phyloP scores from a whole-genome alignment of 768 basidiomycete genomes.

The Russula brevipes region DNA sequence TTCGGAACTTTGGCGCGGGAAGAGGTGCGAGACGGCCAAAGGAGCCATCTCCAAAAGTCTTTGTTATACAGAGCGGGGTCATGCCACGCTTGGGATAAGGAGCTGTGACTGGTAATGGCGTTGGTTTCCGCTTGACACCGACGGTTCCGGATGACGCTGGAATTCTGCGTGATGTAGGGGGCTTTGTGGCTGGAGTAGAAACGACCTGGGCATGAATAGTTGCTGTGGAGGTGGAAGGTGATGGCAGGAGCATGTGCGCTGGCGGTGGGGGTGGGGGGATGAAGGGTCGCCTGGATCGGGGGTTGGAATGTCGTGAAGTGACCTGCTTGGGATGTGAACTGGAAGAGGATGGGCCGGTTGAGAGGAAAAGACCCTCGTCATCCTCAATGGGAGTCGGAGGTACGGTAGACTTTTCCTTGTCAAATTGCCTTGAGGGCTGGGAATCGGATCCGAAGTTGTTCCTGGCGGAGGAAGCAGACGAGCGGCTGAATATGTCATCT shows the following conservation, averaged over 20 bases:
- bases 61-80: constrained; percentile 25
- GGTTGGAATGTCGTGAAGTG: constrained; percentile 1
- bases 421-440: not conserved
- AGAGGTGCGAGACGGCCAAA: constrained; percentile 27
- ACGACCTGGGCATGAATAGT: not conserved
- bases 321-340: constrained; percentile 6
- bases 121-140: constrained; percentile 25
- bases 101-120: constrained; percentile 21
- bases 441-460: not conserved
- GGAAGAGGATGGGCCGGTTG: constrained; percentile 5
- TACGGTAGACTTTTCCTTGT: not conserved
- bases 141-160: constrained; percentile 7
- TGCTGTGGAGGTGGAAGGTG: not conserved
- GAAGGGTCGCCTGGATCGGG: constrained; percentile 3
- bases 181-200: constrained; percentile 1
- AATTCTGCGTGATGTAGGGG: not conserved
- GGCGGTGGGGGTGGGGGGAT: constrained; percentile 12
- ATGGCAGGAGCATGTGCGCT: not conserved
- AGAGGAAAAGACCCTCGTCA: constrained; percentile 24
- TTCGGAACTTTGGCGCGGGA: constrained; percentile 25
- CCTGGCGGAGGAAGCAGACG: constrained; percentile 11
- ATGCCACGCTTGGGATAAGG: constrained; percentile 24
- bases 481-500: constrained; percentile 20
- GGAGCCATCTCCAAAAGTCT: constrained; percentile 17
- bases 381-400: constrained; percentile 16